phyloP scores from a whole-genome alignment of 2,329 filamentous ascomycete species.

The Fusarium equiseti region DNA sequence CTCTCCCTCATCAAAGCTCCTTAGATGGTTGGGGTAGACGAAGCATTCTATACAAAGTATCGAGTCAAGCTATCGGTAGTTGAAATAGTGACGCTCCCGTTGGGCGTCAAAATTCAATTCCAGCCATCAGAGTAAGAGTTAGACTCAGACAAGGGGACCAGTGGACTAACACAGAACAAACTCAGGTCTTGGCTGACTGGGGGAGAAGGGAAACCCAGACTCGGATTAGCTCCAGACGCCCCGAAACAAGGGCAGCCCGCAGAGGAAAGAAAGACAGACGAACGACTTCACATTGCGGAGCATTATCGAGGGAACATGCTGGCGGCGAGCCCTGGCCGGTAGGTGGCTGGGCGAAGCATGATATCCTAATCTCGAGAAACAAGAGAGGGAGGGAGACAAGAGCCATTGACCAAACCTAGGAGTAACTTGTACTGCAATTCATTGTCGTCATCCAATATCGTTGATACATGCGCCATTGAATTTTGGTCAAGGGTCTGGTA shows the following conservation, averaged over 20 bases:
- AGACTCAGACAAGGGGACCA: conserved; percentile 12
- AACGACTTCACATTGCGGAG: background rate
- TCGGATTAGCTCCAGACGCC: conserved; percentile 33
- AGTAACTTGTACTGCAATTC: background rate
- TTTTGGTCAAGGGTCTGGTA: background rate
- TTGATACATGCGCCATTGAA: conserved; percentile 9
- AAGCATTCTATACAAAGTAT: conserved; percentile 24
- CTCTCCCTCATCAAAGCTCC: conserved; percentile 14
- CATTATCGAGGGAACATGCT: conserved; percentile 22
- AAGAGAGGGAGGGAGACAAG: conserved; percentile 9
- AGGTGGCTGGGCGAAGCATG: conserved; percentile 33
- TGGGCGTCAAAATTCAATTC: conserved; percentile 20
- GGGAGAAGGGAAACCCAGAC: conserved; percentile 2
- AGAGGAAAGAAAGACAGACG: background rate
- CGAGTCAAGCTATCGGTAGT: background rate
- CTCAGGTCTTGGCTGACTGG: conserved; percentile 18
- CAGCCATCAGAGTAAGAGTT: background rate
- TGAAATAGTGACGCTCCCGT: conserved; percentile 11
- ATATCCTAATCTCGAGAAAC: conserved; percentile 34
- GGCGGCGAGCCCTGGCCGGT: conserved; percentile 36
- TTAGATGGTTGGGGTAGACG: background rate
- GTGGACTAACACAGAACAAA: conserved; percentile 7
- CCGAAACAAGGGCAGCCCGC: conserved; percentile 24
- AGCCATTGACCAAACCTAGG: background rate
- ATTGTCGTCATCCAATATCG: conserved; percentile 12